Evolutionary conservation across 768 basidiomycete genomes (phyloP).

Genomic region (Leccinum ochraceum): DNA sequence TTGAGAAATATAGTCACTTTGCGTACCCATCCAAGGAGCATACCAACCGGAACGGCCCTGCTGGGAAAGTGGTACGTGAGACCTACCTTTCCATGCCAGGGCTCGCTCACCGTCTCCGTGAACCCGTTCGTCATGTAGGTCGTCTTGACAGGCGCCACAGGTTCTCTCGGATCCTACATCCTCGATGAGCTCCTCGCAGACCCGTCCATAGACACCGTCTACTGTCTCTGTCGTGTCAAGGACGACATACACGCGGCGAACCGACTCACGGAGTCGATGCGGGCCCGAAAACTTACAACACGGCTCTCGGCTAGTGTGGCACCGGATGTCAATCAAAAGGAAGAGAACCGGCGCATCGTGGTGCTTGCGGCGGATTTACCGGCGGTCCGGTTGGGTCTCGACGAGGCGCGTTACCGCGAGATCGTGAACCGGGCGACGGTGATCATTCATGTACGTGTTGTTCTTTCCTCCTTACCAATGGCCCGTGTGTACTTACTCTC

Average conservation of each 20-base stretch:
- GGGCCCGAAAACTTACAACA: neutral
- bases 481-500: neutral
- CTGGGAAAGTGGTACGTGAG: constrained; percentile 19
- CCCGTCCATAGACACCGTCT: constrained; percentile 29
- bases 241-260: constrained; percentile 41
- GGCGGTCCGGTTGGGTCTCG: constrained; percentile 42
- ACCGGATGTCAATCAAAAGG: neutral
- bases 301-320: neutral
- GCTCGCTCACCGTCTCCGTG: neutral
- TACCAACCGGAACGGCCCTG: constrained; percentile 14
- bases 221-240: constrained; percentile 52
- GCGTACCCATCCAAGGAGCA: neutral
- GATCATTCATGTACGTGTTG: constrained; percentile 44
- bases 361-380: constrained; percentile 47
- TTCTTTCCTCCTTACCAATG: neutral
- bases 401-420: constrained; percentile 35
- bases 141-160: constrained; percentile 54
- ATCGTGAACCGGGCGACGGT: constrained; percentile 40
- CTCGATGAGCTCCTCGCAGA: constrained; percentile 40
- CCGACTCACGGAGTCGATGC: neutral
- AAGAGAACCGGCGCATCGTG: constrained; percentile 32
- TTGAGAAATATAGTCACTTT: constrained; percentile 39
- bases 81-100: neutral
- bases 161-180: constrained; percentile 50
- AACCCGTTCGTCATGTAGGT: constrained; percentile 4